Base-by-base conservation (phyloP, 2,329 filamentous ascomycete genomes). In the Claviceps sp. region DNA sequence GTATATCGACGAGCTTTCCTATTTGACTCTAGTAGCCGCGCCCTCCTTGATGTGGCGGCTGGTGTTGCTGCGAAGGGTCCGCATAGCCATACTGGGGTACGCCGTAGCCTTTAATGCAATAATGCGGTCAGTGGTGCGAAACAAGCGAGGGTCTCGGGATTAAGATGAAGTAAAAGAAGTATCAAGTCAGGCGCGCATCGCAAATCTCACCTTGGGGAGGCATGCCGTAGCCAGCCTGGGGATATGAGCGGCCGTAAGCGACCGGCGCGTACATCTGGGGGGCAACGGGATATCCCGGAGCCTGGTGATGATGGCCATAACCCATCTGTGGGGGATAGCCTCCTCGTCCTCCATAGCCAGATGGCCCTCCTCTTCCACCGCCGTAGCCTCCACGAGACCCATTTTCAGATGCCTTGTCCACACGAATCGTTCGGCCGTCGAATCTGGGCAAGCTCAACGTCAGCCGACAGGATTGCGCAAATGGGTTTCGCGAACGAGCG, bases 321-420 rank as follows among this genome's bases (percentile, higher is more conserved):
- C 57, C 60, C 57, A 64, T 61, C 38, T 65, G 70, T 30, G 66
- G 66, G 41, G 69, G 70, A 56, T 77, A 78, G 47, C 70, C 69
- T 55, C 70, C 71, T 50, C 71, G 67, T 13, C 69, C 66, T 51
- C 72, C 72, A 54, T 73, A 76, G 30, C 62, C 61, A 34, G 62
- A 59, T 47, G 65, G 64, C 48, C 70, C 67, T 44, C 70, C 65
- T 50, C 66, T 62, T 52, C 68, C 64, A 38, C 67, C 68, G 40
- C 63, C 63, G 52, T 64, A 65, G 26, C 73, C 70, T 52, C 71
- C 68, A 53, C 81, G 77, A 47, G 81, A 75, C 47, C 81, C 80
- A 59, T 83, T 84, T 69, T 96, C 90, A 54, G 89, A 90, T 56
- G 90, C 93, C 70, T 90, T 95, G 73, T 97, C 91, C 58, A 98